A percentile compares a stretch with the other conserved stretches of the same genome.
phyloP scores from a whole-genome alignment of 164 flowering plant genomes.

The Vitis rupestris region DNA sequence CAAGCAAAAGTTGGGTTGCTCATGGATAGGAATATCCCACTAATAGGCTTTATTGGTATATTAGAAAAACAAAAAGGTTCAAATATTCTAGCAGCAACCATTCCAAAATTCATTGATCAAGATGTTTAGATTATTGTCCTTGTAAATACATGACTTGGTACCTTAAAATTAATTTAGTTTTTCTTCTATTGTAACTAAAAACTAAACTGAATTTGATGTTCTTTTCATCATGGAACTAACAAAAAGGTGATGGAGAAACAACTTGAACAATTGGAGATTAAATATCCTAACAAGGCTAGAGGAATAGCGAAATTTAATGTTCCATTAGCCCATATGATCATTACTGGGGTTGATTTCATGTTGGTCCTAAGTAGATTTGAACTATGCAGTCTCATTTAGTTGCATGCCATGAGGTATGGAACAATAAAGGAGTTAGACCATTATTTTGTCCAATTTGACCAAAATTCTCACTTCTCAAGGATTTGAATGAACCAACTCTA shows the following conservation, averaged over 20 bases:
- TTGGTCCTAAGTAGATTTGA: constrained; percentile 88
- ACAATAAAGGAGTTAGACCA: constrained; percentile 38
- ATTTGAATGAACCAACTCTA: no score
- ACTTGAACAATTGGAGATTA: constrained; percentile 59
- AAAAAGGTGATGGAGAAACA: constrained; percentile 80
- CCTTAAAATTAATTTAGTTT: no score
- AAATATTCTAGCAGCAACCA: constrained; percentile 77
- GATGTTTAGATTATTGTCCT: constrained; percentile 76
- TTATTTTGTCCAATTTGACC: no score
- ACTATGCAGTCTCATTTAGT: constrained; percentile 93
- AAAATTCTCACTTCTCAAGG: no score
- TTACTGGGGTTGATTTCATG: constrained; percentile 79
- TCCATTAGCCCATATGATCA: constrained; percentile 84
- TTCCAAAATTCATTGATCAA: constrained; percentile 52
- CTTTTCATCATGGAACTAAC: constrained; percentile 71
- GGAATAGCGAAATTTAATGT: constrained; percentile 88
- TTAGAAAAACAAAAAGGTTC: constrained; percentile 98
- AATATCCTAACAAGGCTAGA: constrained; percentile 67
- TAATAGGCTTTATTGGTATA: constrained; percentile 91
- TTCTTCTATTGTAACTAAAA: no score
- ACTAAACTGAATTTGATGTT: not conserved
- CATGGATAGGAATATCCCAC: constrained; percentile 64
- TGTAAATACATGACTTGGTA: constrained; percentile 35
- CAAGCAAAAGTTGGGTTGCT: constrained; percentile 94
- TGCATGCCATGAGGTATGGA: constrained; percentile 94